A percentile compares a stretch with the other conserved stretches of the same genome.
These are phyloP conservation scores for sorghum (Sorghum bicolor) DNA, from an alignment of 176 grass and related monocot genomes.

Conservation along the genomic window Sorghum_bicolor_NCBIv3 NC_012878.2:52243501-52244000, in stretches of 20 bases:
- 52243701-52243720: not conserved
- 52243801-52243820: slow-evolving; percentile 26
- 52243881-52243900: slow-evolving; percentile 30
- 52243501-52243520: too few relatives aligned
- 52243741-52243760: slow-evolving; percentile 8
- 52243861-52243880: slow-evolving; percentile 19
- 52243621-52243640: too few relatives aligned
- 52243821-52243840: slow-evolving; percentile 30
- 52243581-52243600: too few relatives aligned
- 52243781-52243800: slow-evolving; percentile 8
- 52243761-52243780: slow-evolving; percentile 34
- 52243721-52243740: slow-evolving; percentile 26
- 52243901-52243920: slow-evolving; percentile 11
- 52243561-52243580: too few relatives aligned
- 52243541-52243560: too few relatives aligned
- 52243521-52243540: too few relatives aligned
- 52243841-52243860: not conserved
- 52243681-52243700: too few relatives aligned
- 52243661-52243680: too few relatives aligned
- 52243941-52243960: slow-evolving; percentile 24
- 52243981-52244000: not conserved
- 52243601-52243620: too few relatives aligned
- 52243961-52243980: not conserved
- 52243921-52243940: slow-evolving; percentile 10
- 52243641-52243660: too few relatives aligned